These are phyloP conservation scores for Nitzschia palea DNA, from an alignment of 108 stramenopile species.

Conservation along the genomic window DNA sequence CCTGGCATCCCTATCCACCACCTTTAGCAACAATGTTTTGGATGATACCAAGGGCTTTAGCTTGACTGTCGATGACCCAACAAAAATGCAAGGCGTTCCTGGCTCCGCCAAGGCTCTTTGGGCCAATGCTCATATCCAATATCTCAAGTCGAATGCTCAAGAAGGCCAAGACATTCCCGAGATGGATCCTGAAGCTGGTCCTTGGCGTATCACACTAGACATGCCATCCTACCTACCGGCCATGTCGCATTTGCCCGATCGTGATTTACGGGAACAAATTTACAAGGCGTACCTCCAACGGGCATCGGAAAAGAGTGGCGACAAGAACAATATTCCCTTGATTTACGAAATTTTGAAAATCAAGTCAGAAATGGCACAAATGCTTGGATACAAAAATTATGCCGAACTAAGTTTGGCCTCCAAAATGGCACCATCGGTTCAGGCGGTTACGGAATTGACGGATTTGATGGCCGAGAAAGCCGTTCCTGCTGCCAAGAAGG, in stretches of 20 bases:
- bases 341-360: constrained; percentile 89
- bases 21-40: constrained; percentile 95
- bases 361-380: constrained; percentile 74
- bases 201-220: constrained; percentile 94
- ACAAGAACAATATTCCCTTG: constrained; percentile 88
- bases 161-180: constrained; percentile 53
- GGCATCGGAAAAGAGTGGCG: constrained; percentile 71
- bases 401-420: constrained; percentile 77
- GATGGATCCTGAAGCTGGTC: constrained; percentile 81
- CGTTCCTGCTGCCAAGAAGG: constrained; percentile 88
- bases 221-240: constrained; percentile 92
- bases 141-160: constrained; percentile 42
- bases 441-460: constrained; percentile 82
- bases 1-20: constrained; percentile 83
- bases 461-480: constrained; percentile 92
- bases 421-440: constrained; percentile 95
- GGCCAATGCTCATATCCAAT: constrained; percentile 71
- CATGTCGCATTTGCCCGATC: constrained; percentile 89
- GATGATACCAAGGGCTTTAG: constrained; percentile 95
- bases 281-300: constrained; percentile 89
- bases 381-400: constrained; percentile 91
- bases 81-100: constrained; percentile 87
- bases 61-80: constrained; percentile 64
- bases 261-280: constrained; percentile 85
- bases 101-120: constrained; percentile 88